Conservation (phyloP, 2,329 filamentous ascomycete genomes). For the Claviceps fusiformis region DNA sequence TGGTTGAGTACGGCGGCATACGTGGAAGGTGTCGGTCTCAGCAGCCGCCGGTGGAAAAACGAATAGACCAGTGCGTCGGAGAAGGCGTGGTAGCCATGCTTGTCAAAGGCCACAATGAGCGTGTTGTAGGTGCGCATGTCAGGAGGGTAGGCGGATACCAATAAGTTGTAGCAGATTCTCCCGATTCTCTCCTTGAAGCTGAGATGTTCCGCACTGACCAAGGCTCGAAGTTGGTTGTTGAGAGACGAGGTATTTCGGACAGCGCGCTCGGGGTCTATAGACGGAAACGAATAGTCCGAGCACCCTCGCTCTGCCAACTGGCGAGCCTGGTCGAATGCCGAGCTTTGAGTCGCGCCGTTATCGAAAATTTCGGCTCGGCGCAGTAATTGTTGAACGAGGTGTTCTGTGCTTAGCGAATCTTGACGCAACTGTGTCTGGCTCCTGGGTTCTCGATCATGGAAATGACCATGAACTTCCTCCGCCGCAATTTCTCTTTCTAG, state of each 20-base stretch:
- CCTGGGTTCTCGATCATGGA: slow-evolving; percentile 11
- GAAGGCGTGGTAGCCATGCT: slow-evolving; percentile 33
- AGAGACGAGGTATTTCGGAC: slow-evolving; percentile 13
- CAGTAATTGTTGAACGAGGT: slow-evolving; percentile 19
- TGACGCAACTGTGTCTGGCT: slow-evolving; percentile 15
- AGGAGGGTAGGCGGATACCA: slow-evolving; percentile 47
- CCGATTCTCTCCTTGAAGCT: slow-evolving; percentile 21
- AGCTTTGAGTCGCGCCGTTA: slow-evolving; percentile 9
- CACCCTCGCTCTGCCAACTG: slow-evolving; percentile 9
- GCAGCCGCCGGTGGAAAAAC: slow-evolving; percentile 29
- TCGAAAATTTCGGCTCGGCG: slow-evolving; percentile 14
- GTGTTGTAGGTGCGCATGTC: slow-evolving; percentile 58
- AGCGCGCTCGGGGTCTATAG: slow-evolving; percentile 15
- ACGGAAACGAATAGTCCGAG: slow-evolving; percentile 15
- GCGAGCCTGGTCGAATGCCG: slow-evolving; percentile 18
- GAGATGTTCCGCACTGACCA: slow-evolving; percentile 13
- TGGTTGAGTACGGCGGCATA: slow-evolving; percentile 36
- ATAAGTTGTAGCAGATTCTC: slow-evolving; percentile 49
- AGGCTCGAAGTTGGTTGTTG: slow-evolving; percentile 18
- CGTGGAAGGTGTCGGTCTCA: slow-evolving; percentile 35
- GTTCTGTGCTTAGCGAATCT: slow-evolving; percentile 14
- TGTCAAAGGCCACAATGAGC: slow-evolving; percentile 52
- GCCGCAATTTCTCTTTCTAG: slow-evolving; percentile 16
- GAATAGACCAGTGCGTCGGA: slow-evolving; percentile 39
- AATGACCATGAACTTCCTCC: slow-evolving; percentile 14